These are phyloP conservation scores for Crithidia bombi DNA, from an alignment of 208 protist species.

Conservation along the genomic window DNA sequence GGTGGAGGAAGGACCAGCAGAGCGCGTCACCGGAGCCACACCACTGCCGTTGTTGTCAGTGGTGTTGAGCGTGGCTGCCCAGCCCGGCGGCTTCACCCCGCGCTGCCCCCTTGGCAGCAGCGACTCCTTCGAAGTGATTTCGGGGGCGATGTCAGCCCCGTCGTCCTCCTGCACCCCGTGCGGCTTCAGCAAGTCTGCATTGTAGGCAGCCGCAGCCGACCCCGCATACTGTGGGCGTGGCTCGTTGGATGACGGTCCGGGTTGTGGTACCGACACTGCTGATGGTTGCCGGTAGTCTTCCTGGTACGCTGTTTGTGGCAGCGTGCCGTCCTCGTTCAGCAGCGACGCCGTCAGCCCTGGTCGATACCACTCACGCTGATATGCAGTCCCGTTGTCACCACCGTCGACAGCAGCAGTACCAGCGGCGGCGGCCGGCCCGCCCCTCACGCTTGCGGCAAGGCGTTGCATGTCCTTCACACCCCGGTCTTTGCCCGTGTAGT, in stretches of 20 bases:
- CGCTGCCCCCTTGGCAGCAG: conserved; percentile 36
- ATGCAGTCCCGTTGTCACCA: conserved; percentile 19
- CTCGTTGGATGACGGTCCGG: conserved; percentile 5
- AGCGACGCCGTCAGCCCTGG: conserved; percentile 39
- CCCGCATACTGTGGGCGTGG: conserved; percentile 59
- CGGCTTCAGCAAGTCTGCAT: conserved; percentile 62
- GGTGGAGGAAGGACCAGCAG: conserved; percentile 8
- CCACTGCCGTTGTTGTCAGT: neutral
- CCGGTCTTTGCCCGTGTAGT: conserved; percentile 54
- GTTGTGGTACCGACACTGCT: neutral
- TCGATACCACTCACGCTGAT: conserved; percentile 33
- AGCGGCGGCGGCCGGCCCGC: too few relatives aligned
- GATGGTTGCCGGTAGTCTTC: conserved; percentile 42
- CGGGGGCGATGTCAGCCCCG: conserved; percentile 60
- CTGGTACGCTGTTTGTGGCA: conserved; percentile 70
- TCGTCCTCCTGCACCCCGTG: conserved; percentile 40
- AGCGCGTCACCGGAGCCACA: conserved; percentile 8
- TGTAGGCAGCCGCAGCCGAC: conserved; percentile 45
- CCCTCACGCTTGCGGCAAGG: conserved; percentile 12
- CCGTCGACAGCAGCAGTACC: neutral
- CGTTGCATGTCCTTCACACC: conserved; percentile 29
- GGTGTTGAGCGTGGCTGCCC: conserved; percentile 8
- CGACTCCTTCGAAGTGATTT: conserved; percentile 72
- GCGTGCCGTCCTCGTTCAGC: conserved; percentile 31
- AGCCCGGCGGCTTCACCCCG: conserved; percentile 3